These are phyloP conservation scores for Metschnikowia reukaufii DNA, from an alignment of 805 yeast genomes.

Conservation along the genomic window DNA sequence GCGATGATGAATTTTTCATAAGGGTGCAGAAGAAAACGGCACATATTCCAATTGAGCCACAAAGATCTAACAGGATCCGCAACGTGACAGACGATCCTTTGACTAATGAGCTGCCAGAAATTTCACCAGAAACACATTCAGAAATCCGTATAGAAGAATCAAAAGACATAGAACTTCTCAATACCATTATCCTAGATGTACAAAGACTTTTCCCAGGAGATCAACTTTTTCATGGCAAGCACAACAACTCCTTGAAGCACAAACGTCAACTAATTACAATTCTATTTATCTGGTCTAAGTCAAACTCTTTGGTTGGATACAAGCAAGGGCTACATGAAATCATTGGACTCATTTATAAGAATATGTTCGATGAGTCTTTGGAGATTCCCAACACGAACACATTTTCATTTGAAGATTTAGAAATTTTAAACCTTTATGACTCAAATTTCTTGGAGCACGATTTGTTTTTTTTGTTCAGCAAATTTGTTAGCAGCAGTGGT, in stretches of 20 bases:
- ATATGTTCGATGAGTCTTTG: constrained; percentile 38
- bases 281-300: constrained; percentile 50
- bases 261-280: constrained; percentile 41
- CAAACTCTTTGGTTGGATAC: constrained; percentile 39
- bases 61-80: constrained; percentile 20
- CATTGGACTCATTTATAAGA: constrained; percentile 47
- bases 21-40: background rate
- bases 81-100: constrained; percentile 23
- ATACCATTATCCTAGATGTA: constrained; percentile 48
- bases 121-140: constrained; percentile 5
- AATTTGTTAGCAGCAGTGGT: constrained; percentile 42
- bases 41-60: background rate
- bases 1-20: constrained; percentile 29
- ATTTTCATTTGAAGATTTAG: constrained; percentile 28
- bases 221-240: constrained; percentile 23
- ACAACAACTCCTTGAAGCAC: constrained; percentile 18
- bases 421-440: constrained; percentile 42
- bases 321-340: constrained; percentile 59
- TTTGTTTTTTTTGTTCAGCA: constrained; percentile 43
- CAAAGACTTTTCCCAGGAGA: constrained; percentile 55
- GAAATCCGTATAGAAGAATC: constrained; percentile 12
- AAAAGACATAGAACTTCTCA: constrained; percentile 40
- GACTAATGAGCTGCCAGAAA: constrained; percentile 2
- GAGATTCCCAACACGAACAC: constrained; percentile 13
- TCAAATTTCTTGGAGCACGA: constrained; percentile 40